phyloP scores from a whole-genome alignment of 805 yeast genomes.

The Candida yuanshanica region DNA sequence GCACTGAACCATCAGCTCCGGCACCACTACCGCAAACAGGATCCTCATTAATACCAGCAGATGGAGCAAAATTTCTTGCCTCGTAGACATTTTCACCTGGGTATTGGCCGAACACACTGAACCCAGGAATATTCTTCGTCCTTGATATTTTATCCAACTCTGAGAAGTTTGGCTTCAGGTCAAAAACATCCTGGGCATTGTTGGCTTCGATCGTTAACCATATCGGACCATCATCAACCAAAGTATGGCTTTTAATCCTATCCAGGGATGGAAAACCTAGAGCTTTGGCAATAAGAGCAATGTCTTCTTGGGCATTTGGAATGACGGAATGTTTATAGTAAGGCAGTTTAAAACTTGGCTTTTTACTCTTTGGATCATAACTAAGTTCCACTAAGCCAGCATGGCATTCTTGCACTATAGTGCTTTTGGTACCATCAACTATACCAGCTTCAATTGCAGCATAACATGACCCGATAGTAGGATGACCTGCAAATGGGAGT shows the following conservation, averaged over 20 bases:
- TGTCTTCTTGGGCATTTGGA: conserved; percentile 2
- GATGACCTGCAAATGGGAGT: conserved; percentile 62
- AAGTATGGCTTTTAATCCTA: conserved; percentile 20
- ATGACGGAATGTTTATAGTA: conserved; percentile 12
- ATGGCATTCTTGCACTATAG: conserved; percentile 38
- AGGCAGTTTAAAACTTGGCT: conserved; percentile 27
- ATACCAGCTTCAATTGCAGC: conserved; percentile 37
- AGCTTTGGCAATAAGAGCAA: conserved; percentile 12
- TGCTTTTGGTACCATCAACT: conserved; percentile 23
- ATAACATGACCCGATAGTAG: conserved; percentile 48
- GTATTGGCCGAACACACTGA: conserved; percentile 34
- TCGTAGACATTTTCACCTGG: conserved; percentile 26
- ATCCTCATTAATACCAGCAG: conserved; percentile 34
- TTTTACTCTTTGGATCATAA: conserved; percentile 15
- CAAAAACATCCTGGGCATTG: conserved; percentile 28
- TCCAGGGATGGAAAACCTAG: conserved; percentile 7
- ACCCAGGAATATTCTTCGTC: conserved; percentile 27
- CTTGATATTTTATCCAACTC: conserved; percentile 18
- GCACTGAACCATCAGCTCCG: conserved; percentile 25
- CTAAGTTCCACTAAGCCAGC: conserved; percentile 37
- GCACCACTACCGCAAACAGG: conserved; percentile 55
- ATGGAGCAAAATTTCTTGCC: conserved; percentile 41
- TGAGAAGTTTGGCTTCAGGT: conserved; percentile 28
- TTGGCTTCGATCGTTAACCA: conserved; percentile 37
- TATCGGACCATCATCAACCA: conserved; percentile 39